Evolutionary conservation across 2,329 filamentous ascomycete species (phyloP).

Genomic region (Pseudogymnoascus sp.): DNA sequence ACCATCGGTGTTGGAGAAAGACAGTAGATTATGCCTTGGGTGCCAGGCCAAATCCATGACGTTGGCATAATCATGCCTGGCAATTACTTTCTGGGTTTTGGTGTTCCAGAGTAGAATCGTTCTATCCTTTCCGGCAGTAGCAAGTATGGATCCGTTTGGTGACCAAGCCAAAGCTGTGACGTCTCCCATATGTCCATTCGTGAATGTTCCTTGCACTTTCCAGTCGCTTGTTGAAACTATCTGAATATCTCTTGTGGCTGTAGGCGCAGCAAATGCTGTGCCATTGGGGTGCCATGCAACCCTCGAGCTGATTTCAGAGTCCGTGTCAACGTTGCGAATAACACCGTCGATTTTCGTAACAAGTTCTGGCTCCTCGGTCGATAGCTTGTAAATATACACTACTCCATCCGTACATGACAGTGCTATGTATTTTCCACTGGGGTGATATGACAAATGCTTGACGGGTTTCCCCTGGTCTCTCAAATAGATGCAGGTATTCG

Average conservation of each 20-base stretch:
- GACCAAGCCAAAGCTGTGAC: constrained; percentile 90
- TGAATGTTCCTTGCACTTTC: constrained; percentile 76
- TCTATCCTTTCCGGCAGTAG: constrained; percentile 60
- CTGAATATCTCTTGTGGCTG: constrained; percentile 74
- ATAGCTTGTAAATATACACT: constrained; percentile 83
- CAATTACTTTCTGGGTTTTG: constrained; percentile 75
- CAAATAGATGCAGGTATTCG: constrained; percentile 67
- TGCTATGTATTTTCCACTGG: constrained; percentile 66
- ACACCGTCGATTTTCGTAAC: constrained; percentile 80
- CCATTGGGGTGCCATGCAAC: constrained; percentile 93
- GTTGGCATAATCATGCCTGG: constrained; percentile 72
- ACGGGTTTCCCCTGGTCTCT: constrained; percentile 79
- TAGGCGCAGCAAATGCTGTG: constrained; percentile 79
- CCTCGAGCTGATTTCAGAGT: constrained; percentile 67
- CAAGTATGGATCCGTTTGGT: constrained; percentile 84
- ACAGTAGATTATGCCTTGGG: constrained; percentile 77
- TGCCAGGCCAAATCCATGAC: constrained; percentile 89
- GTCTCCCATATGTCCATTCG: constrained; percentile 72
- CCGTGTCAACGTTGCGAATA: constrained; percentile 71
- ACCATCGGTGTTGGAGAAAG: constrained; percentile 87
- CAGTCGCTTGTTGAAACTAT: constrained; percentile 85
- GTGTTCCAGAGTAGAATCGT: constrained; percentile 82
- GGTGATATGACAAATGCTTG: constrained; percentile 88
- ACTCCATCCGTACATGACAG: constrained; percentile 85
- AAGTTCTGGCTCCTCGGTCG: constrained; percentile 70